Percentiles rank a stretch among this genome's conserved stretches.
Evolutionary conservation across 2,329 filamentous ascomycete genomes (phyloP).

Genomic region (Cladosporium oxysporum): DNA sequence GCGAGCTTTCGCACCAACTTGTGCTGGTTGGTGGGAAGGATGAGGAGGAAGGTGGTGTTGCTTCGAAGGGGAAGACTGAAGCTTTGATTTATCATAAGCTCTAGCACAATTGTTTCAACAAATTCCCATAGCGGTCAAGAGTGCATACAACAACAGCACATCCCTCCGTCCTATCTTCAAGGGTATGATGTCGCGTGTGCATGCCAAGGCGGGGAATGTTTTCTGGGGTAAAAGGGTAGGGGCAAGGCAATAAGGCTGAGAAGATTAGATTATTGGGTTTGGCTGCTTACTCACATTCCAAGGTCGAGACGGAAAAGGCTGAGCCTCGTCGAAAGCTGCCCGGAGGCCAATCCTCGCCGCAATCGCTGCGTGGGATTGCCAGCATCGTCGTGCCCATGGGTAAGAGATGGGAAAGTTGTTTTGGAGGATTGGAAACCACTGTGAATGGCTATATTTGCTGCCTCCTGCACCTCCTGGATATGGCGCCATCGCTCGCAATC

Average conservation of each 20-base stretch:
- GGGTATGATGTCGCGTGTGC: constrained; percentile 18
- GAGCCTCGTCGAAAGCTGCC: constrained; percentile 14
- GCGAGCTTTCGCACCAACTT: not conserved
- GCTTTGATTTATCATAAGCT: not conserved
- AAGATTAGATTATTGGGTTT: not conserved
- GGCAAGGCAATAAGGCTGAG: not conserved
- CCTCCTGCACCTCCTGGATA: not conserved
- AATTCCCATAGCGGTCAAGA: not conserved
- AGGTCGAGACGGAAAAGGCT: constrained; percentile 3
- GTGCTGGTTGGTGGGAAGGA: not conserved
- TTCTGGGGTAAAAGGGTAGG: not conserved
- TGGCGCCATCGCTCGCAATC: constrained; percentile 20
- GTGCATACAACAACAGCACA: not conserved
- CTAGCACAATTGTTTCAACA: not conserved
- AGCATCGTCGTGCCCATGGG: constrained; percentile 5
- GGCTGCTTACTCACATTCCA: constrained; percentile 8
- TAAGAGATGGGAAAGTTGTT: not conserved
- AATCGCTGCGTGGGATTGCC: constrained; percentile 14
- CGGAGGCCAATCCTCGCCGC: constrained; percentile 17
- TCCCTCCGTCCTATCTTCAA: constrained; percentile 1
- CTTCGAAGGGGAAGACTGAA: not conserved
- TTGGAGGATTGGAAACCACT: not conserved
- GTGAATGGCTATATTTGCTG: not conserved
- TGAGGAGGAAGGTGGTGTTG: not conserved
- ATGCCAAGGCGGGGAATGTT: constrained; percentile 18